These are phyloP conservation scores for Ustilago loliicola DNA, from an alignment of 1,284 basidiomycete species.

Conservation along the genomic window DNA sequence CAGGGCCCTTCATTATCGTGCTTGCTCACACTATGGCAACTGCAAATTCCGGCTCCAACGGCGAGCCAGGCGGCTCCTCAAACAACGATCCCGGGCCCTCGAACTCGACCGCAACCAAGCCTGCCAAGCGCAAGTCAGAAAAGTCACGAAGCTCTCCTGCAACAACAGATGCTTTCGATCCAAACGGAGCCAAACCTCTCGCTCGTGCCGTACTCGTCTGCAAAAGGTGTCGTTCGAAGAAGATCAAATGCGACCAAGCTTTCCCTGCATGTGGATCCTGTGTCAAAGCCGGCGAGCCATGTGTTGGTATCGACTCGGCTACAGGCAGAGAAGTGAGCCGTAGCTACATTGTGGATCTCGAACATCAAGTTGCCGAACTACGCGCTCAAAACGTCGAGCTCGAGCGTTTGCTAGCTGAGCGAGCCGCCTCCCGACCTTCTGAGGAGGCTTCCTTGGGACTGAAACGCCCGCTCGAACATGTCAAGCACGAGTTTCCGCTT, in stretches of 20 bases:
- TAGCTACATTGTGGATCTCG: conserved; percentile 53
- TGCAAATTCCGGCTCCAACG: conserved; percentile 15
- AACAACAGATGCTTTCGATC: conserved; percentile 9
- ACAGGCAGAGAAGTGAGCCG: conserved; percentile 52
- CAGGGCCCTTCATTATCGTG: background rate
- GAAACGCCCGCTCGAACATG: conserved; percentile 42
- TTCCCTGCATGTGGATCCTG: conserved; percentile 55
- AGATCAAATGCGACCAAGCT: conserved; percentile 56
- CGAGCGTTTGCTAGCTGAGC: conserved; percentile 24
- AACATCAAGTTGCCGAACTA: conserved; percentile 44
- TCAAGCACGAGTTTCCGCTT: conserved; percentile 34
- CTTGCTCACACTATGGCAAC: conserved; percentile 4
- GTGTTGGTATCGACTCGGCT: conserved; percentile 52
- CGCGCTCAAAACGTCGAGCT: conserved; percentile 47
- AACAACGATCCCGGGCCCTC: conserved; percentile 8
- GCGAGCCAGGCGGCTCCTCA: conserved; percentile 27
- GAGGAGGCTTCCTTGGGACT: conserved; percentile 10
- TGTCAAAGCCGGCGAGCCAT: conserved; percentile 52
- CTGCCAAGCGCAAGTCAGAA: conserved; percentile 35
- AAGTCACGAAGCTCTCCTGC: conserved; percentile 21
- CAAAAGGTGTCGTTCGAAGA: conserved; percentile 52
- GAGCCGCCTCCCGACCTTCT: conserved; percentile 11
- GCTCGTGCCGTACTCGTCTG: conserved; percentile 50
- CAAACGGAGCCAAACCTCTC: conserved; percentile 40
- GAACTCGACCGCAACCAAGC: conserved; percentile 11